Conservation (phyloP, 371 early-diverging fungal species). For the Conidiobolus incongruus region DNA sequence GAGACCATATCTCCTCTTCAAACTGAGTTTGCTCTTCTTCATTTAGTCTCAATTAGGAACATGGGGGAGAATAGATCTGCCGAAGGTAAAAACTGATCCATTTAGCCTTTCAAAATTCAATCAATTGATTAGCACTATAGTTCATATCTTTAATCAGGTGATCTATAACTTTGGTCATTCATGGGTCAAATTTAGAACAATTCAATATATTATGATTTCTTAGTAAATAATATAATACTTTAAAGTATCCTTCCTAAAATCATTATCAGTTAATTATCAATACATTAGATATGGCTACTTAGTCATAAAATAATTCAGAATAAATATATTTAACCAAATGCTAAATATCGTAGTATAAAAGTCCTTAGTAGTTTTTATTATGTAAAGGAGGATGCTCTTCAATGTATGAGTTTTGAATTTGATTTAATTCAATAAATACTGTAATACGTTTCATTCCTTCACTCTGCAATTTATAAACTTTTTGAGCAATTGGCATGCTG, state of each 20-base stretch:
- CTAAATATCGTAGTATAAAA: background rate
- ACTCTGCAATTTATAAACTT: background rate
- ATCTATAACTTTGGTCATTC: background rate
- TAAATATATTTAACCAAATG: background rate
- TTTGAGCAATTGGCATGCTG: background rate
- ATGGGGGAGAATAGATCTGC: background rate
- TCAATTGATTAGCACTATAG: background rate
- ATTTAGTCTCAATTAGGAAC: background rate
- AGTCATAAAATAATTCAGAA: background rate
- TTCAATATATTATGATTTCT: background rate
- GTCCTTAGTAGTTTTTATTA: background rate
- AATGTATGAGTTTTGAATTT: background rate
- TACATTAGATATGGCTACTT: background rate
- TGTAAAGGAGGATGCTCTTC: background rate
- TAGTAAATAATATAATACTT: background rate
- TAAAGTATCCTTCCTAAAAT: background rate
- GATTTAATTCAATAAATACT: background rate
- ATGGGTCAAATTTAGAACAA: background rate
- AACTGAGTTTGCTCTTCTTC: background rate
- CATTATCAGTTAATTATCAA: too few species aligned
- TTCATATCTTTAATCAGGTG: background rate
- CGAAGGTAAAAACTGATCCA: background rate
- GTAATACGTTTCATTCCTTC: background rate
- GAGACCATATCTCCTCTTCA: background rate
- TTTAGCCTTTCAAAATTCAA: constrained; percentile 1